These are phyloP conservation scores for Trapa incisa DNA, from an alignment of 345 rosid genomes.

Conservation along the genomic window DNA sequence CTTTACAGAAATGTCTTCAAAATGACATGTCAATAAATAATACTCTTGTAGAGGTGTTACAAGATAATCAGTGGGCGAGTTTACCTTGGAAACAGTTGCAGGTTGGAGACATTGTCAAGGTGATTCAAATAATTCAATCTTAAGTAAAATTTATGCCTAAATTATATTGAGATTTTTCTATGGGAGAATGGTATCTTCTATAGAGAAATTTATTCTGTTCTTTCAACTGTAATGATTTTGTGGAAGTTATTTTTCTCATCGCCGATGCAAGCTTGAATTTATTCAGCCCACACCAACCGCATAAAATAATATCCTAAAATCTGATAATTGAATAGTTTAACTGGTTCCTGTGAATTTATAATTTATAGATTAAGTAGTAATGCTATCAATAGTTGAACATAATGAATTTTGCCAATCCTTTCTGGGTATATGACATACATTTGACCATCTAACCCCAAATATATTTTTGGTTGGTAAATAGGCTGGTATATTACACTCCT, in stretches of 20 bases:
- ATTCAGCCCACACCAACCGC: not conserved
- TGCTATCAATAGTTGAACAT: not conserved
- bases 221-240: not conserved
- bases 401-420: not conserved
- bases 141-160: not conserved
- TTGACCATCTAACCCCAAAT: not conserved
- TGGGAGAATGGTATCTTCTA: not conserved
- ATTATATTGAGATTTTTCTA: not conserved
- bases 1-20: conserved; percentile 85
- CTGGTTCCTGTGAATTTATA: not conserved
- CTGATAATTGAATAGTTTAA: not conserved
- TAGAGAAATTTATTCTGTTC: not conserved
- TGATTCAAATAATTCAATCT: conserved; percentile 22
- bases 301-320: not conserved
- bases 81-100: conserved; percentile 89
- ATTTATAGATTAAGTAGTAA: not conserved
- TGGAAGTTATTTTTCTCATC: not conserved
- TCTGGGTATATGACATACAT: not conserved
- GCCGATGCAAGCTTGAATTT: not conserved
- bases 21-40: conserved; percentile 89
- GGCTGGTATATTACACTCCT: too few relatives aligned
- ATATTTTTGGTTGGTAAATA: too few relatives aligned
- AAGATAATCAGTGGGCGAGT: conserved; percentile 67
- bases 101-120: conserved; percentile 94
- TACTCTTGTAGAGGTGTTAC: conserved; percentile 65